Evolutionary conservation across 768 basidiomycete species (phyloP).

Genomic region (Inosperma sp.): DNA sequence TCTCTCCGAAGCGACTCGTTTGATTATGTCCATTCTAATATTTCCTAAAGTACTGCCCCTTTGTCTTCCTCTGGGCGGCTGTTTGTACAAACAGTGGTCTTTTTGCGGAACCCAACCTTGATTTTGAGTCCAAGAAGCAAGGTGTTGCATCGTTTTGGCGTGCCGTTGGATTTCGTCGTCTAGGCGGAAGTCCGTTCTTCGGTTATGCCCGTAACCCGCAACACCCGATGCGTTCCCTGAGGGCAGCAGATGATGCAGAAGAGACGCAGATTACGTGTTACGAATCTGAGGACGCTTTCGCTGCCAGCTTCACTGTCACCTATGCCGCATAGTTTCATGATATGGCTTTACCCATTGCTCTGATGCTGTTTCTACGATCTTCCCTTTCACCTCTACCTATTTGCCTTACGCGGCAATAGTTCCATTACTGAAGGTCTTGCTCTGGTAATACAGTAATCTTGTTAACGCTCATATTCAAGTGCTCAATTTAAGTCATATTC

Average conservation of each 20-base stretch:
- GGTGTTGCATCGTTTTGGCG: not conserved
- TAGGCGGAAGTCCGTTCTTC: not conserved
- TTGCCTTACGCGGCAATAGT: too few species aligned
- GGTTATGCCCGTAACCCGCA: slow-evolving; percentile 1
- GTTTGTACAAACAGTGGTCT: not conserved
- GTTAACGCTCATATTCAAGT: too few species aligned
- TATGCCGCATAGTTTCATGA: too few species aligned
- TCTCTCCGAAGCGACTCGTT: not conserved
- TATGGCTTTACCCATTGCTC: too few species aligned
- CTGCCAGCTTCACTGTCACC: not conserved
- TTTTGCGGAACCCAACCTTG: not conserved
- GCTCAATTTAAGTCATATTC: too few species aligned
- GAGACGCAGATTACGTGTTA: not conserved
- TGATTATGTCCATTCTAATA: not conserved
- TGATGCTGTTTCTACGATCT: too few species aligned
- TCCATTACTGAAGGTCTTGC: too few species aligned
- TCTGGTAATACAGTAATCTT: too few species aligned
- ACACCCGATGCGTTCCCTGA: slow-evolving; percentile 2
- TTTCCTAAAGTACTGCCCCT: not conserved
- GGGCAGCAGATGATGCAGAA: not conserved
- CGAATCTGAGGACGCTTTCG: not conserved
- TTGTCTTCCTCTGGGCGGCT: not conserved
- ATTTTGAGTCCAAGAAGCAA: slow-evolving; percentile 1
- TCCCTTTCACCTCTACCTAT: too few species aligned
- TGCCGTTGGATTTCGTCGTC: slow-evolving; percentile 3